Conservation (phyloP, 2,329 filamentous ascomycete species). For the Ophiostoma fasciatum region DNA sequence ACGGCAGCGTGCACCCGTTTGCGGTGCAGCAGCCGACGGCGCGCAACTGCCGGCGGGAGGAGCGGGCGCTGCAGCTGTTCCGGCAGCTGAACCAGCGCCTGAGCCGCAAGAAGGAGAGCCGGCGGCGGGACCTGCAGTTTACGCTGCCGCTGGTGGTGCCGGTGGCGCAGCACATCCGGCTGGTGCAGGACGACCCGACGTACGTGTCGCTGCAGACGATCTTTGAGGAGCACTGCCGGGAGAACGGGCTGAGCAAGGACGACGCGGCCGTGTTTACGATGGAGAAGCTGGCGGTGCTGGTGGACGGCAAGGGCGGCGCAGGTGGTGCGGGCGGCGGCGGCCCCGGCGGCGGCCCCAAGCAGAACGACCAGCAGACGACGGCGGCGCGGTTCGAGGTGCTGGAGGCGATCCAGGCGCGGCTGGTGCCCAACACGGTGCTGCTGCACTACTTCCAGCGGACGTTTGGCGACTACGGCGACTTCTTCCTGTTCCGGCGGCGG, state of each 20-base stretch:
- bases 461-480: constrained; percentile 81
- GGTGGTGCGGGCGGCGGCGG: too few relatives aligned
- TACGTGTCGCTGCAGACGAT: constrained; percentile 91
- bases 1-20: constrained; percentile 93
- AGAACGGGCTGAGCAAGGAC: constrained; percentile 78
- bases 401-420: constrained; percentile 84
- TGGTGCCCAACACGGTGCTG: constrained; percentile 68
- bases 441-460: constrained; percentile 80
- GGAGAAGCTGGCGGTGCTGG: constrained; percentile 72
- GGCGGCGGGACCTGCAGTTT: constrained; percentile 87
- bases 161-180: constrained; percentile 80
- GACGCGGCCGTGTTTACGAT: constrained; percentile 91
- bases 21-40: constrained; percentile 93
- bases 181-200: constrained; percentile 89
- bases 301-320: constrained; percentile 53
- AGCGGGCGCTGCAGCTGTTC: constrained; percentile 91
- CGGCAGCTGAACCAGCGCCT: constrained; percentile 91
- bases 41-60: constrained; percentile 81
- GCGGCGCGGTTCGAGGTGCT: constrained; percentile 81
- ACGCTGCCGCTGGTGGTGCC: constrained; percentile 93
- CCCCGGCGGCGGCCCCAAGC: constrained; percentile 27
- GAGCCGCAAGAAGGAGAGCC: constrained; percentile 83
- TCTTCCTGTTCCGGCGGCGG: constrained; percentile 96
- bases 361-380: constrained; percentile 54
- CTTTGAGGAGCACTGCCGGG: constrained; percentile 90